Conservation (phyloP, 345 rosid species). For the Eucalyptus camaldulensis region DNA sequence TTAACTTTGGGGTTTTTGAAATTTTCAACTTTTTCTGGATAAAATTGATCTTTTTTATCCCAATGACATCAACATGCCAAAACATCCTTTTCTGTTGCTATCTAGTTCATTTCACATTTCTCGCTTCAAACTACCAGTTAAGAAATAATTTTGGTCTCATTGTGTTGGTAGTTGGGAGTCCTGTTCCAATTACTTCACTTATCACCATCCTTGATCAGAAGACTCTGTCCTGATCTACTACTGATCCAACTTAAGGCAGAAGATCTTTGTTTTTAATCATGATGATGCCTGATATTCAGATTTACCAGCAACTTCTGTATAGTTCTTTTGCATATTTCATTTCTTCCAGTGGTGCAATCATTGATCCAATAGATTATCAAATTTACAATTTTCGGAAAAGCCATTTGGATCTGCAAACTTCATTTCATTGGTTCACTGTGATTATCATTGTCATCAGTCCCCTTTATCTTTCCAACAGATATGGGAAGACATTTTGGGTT, state of each 20-base stretch:
- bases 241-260: background rate
- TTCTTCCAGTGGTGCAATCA: background rate
- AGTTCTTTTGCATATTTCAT: background rate
- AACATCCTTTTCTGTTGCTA: background rate
- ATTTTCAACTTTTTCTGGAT: background rate
- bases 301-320: background rate
- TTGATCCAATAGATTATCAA: background rate
- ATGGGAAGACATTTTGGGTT: constrained; percentile 95
- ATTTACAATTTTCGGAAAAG: background rate
- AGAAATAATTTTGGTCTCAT: background rate
- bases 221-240: background rate
- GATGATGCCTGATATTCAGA: background rate
- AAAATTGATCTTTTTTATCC: background rate
- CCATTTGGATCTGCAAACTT: background rate
- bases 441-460: background rate
- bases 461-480: constrained; percentile 28
- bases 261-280: background rate
- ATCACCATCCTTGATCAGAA: background rate
- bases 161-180: background rate
- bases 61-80: background rate
- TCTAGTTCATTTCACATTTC: background rate
- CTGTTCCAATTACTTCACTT: background rate
- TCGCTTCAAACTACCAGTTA: background rate
- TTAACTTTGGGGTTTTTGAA: background rate
- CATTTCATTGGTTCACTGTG: background rate